Conservation (phyloP, 371 early-diverging fungal species). For the Blakeslea trispora region DNA sequence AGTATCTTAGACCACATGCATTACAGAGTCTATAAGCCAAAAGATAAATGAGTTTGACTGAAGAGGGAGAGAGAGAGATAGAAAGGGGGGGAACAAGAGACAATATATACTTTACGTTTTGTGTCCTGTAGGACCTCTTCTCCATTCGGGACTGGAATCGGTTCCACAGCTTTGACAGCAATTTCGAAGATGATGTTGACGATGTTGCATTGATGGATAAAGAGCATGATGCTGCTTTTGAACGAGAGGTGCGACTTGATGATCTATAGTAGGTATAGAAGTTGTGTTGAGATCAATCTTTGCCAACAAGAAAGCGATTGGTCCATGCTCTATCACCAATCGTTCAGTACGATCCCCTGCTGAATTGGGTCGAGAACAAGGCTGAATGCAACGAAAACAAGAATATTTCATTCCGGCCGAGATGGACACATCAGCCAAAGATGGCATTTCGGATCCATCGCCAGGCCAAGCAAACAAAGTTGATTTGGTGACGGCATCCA, state of each 20-base stretch:
- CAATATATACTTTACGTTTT: conserved; percentile 41
- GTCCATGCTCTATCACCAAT: conserved; percentile 40
- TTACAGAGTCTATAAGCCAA: conserved; percentile 27
- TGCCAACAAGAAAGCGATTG: conserved; percentile 23
- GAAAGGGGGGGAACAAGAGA: too few relatives aligned
- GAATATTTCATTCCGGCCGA: conserved; percentile 19
- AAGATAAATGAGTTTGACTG: neutral
- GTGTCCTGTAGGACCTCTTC: conserved; percentile 51
- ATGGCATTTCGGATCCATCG: conserved; percentile 12
- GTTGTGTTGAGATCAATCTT: too few relatives aligned
- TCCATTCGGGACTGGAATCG: conserved; percentile 52
- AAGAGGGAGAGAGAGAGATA: too few relatives aligned
- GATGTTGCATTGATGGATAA: conserved; percentile 1
- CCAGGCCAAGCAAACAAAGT: conserved; percentile 40
- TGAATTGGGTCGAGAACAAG: conserved; percentile 12
- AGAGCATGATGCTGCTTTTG: too few relatives aligned
- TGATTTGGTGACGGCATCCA: conserved; percentile 33
- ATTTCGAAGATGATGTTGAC: conserved; percentile 4
- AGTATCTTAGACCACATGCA: conserved; percentile 51
- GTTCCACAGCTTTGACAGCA: conserved; percentile 52
- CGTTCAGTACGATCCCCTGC: conserved; percentile 13
- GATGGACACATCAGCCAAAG: conserved; percentile 15
- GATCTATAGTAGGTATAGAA: conserved; percentile 17
- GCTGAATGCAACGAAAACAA: conserved; percentile 35
- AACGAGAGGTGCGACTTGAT: conserved; percentile 4